Evolutionary conservation across 805 yeast genomes (phyloP).

Genomic region (Spathaspora hagerdaliae): DNA sequence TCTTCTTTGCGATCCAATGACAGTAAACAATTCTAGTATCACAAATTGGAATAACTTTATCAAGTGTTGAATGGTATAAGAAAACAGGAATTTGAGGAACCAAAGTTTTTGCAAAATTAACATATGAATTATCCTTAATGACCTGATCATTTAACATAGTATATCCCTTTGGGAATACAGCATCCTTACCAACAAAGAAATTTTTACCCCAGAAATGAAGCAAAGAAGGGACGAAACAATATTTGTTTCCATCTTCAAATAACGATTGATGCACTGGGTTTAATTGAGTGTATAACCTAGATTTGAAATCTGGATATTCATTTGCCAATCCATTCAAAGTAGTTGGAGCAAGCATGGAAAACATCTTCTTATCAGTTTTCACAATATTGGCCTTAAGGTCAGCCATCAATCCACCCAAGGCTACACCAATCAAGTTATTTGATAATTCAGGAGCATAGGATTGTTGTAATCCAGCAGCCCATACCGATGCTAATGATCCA

Average conservation of each 20-base stretch:
- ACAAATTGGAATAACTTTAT: slow-evolving; percentile 16
- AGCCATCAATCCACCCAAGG: slow-evolving; percentile 33
- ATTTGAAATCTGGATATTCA: slow-evolving; percentile 24
- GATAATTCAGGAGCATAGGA: slow-evolving; percentile 30
- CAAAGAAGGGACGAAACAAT: slow-evolving; percentile 7
- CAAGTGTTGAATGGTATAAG: slow-evolving; percentile 15
- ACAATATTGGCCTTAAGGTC: slow-evolving; percentile 27
- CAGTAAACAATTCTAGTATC: slow-evolving; percentile 17
- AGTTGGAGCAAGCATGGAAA: slow-evolving; percentile 26
- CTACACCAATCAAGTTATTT: slow-evolving; percentile 23
- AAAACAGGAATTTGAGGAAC: slow-evolving; percentile 18
- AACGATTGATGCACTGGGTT: background rate
- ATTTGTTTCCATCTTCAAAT: slow-evolving; percentile 4
- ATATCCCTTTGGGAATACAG: slow-evolving; percentile 12
- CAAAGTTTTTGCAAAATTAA: background rate
- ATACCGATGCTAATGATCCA: too few relatives aligned
- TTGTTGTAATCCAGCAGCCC: slow-evolving; percentile 37
- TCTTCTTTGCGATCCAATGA: slow-evolving; percentile 25
- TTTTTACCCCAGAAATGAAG: slow-evolving; percentile 3
- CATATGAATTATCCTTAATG: slow-evolving; percentile 19
- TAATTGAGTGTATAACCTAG: background rate
- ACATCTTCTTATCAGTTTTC: slow-evolving; percentile 20
- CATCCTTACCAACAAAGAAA: slow-evolving; percentile 13
- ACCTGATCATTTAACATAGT: slow-evolving; percentile 10
- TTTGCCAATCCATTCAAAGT: slow-evolving; percentile 27